A percentile compares a stretch with the other conserved stretches of the same genome.
phyloP scores from a whole-genome alignment of 768 basidiomycete species.

The Podaxis mareebaensis region DNA sequence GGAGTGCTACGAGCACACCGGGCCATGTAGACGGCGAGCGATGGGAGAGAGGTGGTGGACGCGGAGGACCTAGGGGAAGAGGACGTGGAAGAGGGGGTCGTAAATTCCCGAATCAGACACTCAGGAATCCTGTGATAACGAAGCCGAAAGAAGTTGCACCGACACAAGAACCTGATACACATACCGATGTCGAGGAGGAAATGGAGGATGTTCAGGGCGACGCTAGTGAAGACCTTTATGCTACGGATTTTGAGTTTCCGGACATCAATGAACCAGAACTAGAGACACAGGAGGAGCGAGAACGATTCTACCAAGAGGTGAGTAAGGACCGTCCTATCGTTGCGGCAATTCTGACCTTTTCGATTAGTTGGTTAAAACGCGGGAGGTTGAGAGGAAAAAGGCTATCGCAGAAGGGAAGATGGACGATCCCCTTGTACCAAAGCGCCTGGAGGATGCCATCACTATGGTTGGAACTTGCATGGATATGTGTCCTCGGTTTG shows the following conservation, averaged over 20 bases:
- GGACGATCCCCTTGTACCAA: slow-evolving; percentile 80
- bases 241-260: slow-evolving; percentile 18
- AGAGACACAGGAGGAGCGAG: slow-evolving; percentile 63
- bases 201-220: slow-evolving; percentile 28
- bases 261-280: slow-evolving; percentile 50
- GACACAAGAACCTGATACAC: slow-evolving; percentile 33
- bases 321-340: slow-evolving; percentile 19
- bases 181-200: slow-evolving; percentile 34
- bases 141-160: slow-evolving; percentile 28
- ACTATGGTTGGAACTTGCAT: slow-evolving; percentile 90
- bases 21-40: slow-evolving; percentile 48
- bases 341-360: slow-evolving; percentile 21
- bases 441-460: slow-evolving; percentile 85
- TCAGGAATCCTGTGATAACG: slow-evolving; percentile 32
- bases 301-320: slow-evolving; percentile 74
- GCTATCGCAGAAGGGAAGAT: slow-evolving; percentile 85
- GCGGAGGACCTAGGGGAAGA: slow-evolving; percentile 47
- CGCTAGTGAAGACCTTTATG: slow-evolving; percentile 17
- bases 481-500: slow-evolving; percentile 95
- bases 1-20: slow-evolving; percentile 34
- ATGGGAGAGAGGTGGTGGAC: slow-evolving; percentile 64
- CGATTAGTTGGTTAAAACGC: slow-evolving; percentile 65
- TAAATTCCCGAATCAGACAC: slow-evolving; percentile 42
- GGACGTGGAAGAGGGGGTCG: slow-evolving; percentile 35
- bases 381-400: slow-evolving; percentile 67